Conservation (phyloP, 2,329 filamentous ascomycete genomes). For the Penicillium paneum region DNA sequence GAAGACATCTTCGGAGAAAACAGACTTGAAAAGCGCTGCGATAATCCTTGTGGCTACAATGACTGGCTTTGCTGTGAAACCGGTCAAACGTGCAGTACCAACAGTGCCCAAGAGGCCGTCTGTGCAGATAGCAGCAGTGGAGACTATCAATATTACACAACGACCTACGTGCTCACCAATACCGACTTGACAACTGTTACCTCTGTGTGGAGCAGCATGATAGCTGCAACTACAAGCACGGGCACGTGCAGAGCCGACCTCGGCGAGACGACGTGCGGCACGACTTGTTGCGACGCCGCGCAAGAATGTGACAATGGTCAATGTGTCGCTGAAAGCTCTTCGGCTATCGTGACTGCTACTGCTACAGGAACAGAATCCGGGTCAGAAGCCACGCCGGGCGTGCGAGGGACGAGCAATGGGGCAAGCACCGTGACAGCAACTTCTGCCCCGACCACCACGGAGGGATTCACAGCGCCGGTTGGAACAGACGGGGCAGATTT, state of each 20-base stretch:
- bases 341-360: conserved; percentile 38
- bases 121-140: conserved; percentile 45
- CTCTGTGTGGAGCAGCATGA: conserved; percentile 50
- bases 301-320: conserved; percentile 44
- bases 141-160: conserved; percentile 52
- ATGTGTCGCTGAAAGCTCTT: conserved; percentile 43
- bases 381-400: conserved; percentile 34
- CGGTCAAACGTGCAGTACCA: conserved; percentile 49
- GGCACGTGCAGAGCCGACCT: conserved; percentile 48
- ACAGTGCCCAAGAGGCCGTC: conserved; percentile 48
- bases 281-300: conserved; percentile 44
- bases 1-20: conserved; percentile 20
- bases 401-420: conserved; percentile 46
- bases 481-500: conserved; percentile 42
- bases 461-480: conserved; percentile 46
- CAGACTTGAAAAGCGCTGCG: conserved; percentile 39
- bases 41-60: conserved; percentile 53
- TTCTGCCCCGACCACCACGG: conserved; percentile 41
- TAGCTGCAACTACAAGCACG: conserved; percentile 24
- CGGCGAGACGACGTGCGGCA: conserved; percentile 45
- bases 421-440: conserved; percentile 45
- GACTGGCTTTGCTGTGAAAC: conserved; percentile 50
- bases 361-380: conserved; percentile 24
- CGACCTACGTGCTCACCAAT: conserved; percentile 52
- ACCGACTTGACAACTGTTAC: conserved; percentile 55